phyloP scores from a whole-genome alignment of 768 basidiomycete species.

The Agaricus bisporus region DNA sequence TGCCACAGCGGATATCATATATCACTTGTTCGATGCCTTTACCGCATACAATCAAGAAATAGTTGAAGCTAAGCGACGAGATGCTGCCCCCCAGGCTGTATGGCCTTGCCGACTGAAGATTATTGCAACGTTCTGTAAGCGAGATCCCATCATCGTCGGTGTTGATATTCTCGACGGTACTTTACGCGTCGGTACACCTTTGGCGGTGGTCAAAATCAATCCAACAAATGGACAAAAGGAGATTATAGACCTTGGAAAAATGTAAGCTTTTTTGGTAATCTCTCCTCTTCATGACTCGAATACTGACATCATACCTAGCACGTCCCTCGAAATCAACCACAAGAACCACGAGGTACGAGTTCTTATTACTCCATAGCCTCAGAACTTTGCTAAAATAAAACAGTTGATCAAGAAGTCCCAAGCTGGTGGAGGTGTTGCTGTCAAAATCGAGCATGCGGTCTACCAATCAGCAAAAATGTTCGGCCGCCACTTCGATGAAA shows the following conservation, averaged over 20 bases:
- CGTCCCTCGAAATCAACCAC: slow-evolving; percentile 97
- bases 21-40: slow-evolving; percentile 96
- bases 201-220: slow-evolving; percentile 93
- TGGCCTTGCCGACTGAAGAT: slow-evolving; percentile 95
- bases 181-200: slow-evolving; percentile 85
- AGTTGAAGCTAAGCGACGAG: slow-evolving; percentile 83
- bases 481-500: slow-evolving; percentile 92
- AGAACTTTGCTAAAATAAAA: slow-evolving; percentile 2
- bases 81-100: slow-evolving; percentile 91
- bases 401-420: slow-evolving; percentile 90
- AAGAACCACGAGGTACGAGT: slow-evolving; percentile 69
- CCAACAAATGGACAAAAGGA: slow-evolving; percentile 85
- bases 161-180: slow-evolving; percentile 94
- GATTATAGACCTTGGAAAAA: slow-evolving; percentile 87
- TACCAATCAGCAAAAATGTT: slow-evolving; percentile 95
- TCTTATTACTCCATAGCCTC: neutral
- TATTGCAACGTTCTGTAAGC: slow-evolving; percentile 92
- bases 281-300: neutral
- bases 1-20: slow-evolving; percentile 89
- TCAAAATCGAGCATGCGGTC: slow-evolving; percentile 97
- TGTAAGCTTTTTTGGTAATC: slow-evolving; percentile 47
- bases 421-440: slow-evolving; percentile 93
- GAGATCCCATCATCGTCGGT: slow-evolving; percentile 96
- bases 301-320: slow-evolving; percentile 38
- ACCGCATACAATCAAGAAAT: slow-evolving; percentile 92